Percentiles rank a stretch among this genome's conserved stretches.
Evolutionary conservation across 1,139 yeast species (phyloP).

Genomic region (Hanseniaspora gamundiae): DNA sequence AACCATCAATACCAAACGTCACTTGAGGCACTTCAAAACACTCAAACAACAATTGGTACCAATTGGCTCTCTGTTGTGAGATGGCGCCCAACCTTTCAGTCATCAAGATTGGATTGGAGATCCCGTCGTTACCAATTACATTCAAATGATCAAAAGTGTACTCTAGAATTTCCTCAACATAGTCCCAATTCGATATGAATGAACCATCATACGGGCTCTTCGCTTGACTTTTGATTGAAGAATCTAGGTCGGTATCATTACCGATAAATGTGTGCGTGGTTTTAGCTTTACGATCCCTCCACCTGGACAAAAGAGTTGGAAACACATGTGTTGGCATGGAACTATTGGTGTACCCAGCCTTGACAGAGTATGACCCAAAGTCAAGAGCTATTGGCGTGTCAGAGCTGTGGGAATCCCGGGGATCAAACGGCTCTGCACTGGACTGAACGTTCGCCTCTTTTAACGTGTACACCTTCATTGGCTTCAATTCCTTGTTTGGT

Average conservation of each 20-base stretch:
- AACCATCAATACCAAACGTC: constrained; percentile 69
- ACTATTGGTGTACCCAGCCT: constrained; percentile 57
- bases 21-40: constrained; percentile 61
- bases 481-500: constrained; percentile 13
- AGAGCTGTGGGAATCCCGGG: constrained; percentile 35
- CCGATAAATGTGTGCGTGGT: constrained; percentile 67
- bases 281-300: constrained; percentile 63
- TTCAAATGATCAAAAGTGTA: constrained; percentile 73
- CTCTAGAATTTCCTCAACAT: constrained; percentile 69
- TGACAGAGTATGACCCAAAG: constrained; percentile 57
- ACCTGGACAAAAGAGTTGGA: constrained; percentile 60
- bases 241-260: constrained; percentile 65
- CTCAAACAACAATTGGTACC: constrained; percentile 78
- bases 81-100: constrained; percentile 69
- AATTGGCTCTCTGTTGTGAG: constrained; percentile 50
- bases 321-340: constrained; percentile 50
- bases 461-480: constrained; percentile 39
- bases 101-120: constrained; percentile 73
- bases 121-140: constrained; percentile 37
- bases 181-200: constrained; percentile 84
- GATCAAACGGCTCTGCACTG: constrained; percentile 36
- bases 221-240: constrained; percentile 52
- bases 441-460: constrained; percentile 33
- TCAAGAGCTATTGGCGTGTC: constrained; percentile 72
- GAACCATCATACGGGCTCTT: constrained; percentile 83